Percentiles rank a stretch among this genome's conserved stretches.
These are phyloP conservation scores for Cryptococcus sp. DNA, from an alignment of 1,284 basidiomycete genomes.

Conservation along the genomic window DNA sequence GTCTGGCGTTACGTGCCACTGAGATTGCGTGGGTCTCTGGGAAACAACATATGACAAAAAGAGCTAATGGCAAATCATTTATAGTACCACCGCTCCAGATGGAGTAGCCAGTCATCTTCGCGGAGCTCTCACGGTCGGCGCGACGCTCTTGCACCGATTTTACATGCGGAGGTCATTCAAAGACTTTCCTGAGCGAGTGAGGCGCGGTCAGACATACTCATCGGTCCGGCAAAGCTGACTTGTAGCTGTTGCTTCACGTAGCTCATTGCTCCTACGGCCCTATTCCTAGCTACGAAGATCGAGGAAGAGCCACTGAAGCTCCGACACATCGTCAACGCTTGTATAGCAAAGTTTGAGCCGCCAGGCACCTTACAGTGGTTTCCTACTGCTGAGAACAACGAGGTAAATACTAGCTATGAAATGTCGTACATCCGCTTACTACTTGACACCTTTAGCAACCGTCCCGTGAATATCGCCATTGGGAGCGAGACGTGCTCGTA, in stretches of 20 bases:
- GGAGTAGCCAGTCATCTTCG: slow-evolving; percentile 17
- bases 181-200: slow-evolving; percentile 62
- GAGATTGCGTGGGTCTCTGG: slow-evolving; percentile 2
- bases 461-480: slow-evolving; percentile 69
- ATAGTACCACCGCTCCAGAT: slow-evolving; percentile 10
- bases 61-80: not conserved
- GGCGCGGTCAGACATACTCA: slow-evolving; percentile 1
- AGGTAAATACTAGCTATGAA: slow-evolving; percentile 2
- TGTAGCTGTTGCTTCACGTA: slow-evolving; percentile 41
- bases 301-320: slow-evolving; percentile 46
- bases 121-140: slow-evolving; percentile 68
- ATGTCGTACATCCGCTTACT: not conserved
- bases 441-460: slow-evolving; percentile 12
- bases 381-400: slow-evolving; percentile 15
- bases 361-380: slow-evolving; percentile 23
- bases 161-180: slow-evolving; percentile 90
- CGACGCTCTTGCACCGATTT: slow-evolving; percentile 89
- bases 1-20: slow-evolving; percentile 20
- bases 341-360: slow-evolving; percentile 36
- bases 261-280: slow-evolving; percentile 85
- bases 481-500: slow-evolving; percentile 70
- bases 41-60: not conserved
- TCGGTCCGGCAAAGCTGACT: not conserved
- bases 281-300: slow-evolving; percentile 86
- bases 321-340: slow-evolving; percentile 41